These are phyloP conservation scores for Gymnopus androsaceus DNA, from an alignment of 1,284 basidiomycete genomes.

Conservation along the genomic window DNA sequence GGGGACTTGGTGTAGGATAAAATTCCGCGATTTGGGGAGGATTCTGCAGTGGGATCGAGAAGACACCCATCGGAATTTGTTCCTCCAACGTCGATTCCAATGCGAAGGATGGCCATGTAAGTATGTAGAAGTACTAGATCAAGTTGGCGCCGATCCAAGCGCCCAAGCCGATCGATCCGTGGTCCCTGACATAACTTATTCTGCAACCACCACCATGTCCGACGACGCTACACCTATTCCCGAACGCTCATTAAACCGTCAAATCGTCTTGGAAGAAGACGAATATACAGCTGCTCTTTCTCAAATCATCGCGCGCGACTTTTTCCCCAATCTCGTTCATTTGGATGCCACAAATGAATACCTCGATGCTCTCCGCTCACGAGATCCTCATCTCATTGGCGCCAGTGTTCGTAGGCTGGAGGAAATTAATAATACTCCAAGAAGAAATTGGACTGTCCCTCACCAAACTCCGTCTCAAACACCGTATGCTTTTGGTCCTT, in stretches of 20 bases:
- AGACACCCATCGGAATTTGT: slow-evolving; percentile 42
- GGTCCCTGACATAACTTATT: not conserved
- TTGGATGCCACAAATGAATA: slow-evolving; percentile 86
- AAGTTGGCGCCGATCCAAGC: no score
- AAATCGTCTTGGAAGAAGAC: slow-evolving; percentile 88
- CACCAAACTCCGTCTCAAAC: slow-evolving; percentile 64
- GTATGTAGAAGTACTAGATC: not conserved
- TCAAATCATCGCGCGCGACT: slow-evolving; percentile 93
- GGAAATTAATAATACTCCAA: slow-evolving; percentile 58
- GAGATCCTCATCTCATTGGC: slow-evolving; percentile 73
- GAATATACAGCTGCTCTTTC: slow-evolving; percentile 93
- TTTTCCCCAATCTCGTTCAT: slow-evolving; percentile 91
- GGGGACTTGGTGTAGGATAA: slow-evolving; percentile 38
- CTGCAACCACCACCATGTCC: slow-evolving; percentile 22
- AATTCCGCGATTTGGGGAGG: slow-evolving; percentile 25
- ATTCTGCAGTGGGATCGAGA: slow-evolving; percentile 25
- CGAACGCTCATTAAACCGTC: slow-evolving; percentile 66
- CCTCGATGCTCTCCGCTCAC: slow-evolving; percentile 72
- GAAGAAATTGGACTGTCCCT: slow-evolving; percentile 35
- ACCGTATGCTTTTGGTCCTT: slow-evolving; percentile 60
- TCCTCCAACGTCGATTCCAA: slow-evolving; percentile 30
- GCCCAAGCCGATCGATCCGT: not conserved
- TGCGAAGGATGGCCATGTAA: slow-evolving; percentile 10
- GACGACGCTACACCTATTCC: slow-evolving; percentile 22
- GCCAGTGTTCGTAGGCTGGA: slow-evolving; percentile 75